Conservation (phyloP, 2,329 filamentous ascomycete species). For the Diaporthe sp. region DNA sequence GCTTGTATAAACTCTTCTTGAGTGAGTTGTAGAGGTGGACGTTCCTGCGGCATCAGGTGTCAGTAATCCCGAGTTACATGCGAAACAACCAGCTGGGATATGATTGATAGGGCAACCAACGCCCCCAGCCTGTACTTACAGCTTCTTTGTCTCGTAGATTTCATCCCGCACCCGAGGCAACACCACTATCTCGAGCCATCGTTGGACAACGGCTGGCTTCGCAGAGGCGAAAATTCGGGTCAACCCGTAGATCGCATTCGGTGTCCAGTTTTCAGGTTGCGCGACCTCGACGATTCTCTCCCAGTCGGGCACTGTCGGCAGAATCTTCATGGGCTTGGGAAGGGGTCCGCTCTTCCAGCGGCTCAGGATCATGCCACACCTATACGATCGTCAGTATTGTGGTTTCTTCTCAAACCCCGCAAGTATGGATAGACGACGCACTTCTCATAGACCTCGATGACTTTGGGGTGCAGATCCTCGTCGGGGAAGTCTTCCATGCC, state of each 20-base stretch:
- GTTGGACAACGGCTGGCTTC: constrained; percentile 82
- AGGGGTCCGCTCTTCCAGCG: constrained; percentile 97
- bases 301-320: constrained; percentile 93
- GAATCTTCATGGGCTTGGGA: constrained; percentile 97
- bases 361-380: constrained; percentile 87
- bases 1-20: constrained; percentile 94
- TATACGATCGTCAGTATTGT: constrained; percentile 48
- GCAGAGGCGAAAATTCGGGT: constrained; percentile 93
- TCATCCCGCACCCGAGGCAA: constrained; percentile 93
- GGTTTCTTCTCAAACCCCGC: constrained; percentile 28
- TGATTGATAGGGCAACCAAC: background rate
- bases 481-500: constrained; percentile 84
- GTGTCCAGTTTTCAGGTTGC: constrained; percentile 62
- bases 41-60: background rate
- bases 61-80: background rate
- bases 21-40: constrained; percentile 94
- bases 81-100: background rate
- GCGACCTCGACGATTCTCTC: constrained; percentile 88
- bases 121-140: constrained; percentile 65
- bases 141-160: constrained; percentile 92
- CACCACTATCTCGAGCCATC: constrained; percentile 88
- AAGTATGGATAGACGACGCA: constrained; percentile 52
- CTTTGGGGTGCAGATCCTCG: constrained; percentile 80
- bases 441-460: constrained; percentile 95
- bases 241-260: constrained; percentile 85